A percentile compares a stretch with the other conserved stretches of the same genome.
phyloP scores from a whole-genome alignment of 331 rosid genomes.

The Cydonia oblonga region DNA sequence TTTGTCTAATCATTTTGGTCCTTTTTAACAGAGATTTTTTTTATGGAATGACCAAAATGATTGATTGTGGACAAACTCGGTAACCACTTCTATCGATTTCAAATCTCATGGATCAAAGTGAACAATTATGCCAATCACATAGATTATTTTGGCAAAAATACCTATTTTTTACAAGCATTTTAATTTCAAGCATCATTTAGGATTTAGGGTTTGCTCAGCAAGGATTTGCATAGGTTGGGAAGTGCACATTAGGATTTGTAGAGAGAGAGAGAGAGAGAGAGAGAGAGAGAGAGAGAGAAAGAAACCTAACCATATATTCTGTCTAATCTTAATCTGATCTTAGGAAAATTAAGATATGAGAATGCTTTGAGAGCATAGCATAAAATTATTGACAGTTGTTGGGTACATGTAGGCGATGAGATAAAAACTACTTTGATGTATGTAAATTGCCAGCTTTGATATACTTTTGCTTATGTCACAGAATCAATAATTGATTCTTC shows the following conservation, averaged over 20 bases:
- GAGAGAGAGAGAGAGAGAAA: not conserved
- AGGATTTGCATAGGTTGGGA: slow-evolving; percentile 47
- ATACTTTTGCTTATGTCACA: slow-evolving; percentile 23
- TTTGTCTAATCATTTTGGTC: no score
- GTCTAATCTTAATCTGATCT: slow-evolving; percentile 23
- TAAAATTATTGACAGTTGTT: slow-evolving; percentile 29
- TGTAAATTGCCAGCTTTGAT: slow-evolving; percentile 24
- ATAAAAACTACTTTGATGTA: slow-evolving; percentile 7
- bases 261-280: no score
- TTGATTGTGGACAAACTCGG: no score
- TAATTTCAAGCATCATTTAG: not conserved
- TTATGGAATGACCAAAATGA: no score
- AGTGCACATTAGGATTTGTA: not conserved
- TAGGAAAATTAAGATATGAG: slow-evolving; percentile 9
- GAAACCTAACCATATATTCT: slow-evolving; percentile 24
- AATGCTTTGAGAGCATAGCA: slow-evolving; percentile 21
- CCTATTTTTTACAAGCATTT: not conserved
- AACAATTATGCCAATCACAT: no score
- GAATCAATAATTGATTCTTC: slow-evolving; percentile 34
- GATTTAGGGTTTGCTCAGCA: slow-evolving; percentile 34
- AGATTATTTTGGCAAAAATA: no score
- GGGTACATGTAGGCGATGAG: slow-evolving; percentile 11
- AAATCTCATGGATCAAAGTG: no score
- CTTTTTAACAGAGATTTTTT: no score
- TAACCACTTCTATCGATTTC: no score